These are phyloP conservation scores for Cutaneotrichosporon dermatis DNA, from an alignment of 1,284 basidiomycete genomes.

Conservation along the genomic window DNA sequence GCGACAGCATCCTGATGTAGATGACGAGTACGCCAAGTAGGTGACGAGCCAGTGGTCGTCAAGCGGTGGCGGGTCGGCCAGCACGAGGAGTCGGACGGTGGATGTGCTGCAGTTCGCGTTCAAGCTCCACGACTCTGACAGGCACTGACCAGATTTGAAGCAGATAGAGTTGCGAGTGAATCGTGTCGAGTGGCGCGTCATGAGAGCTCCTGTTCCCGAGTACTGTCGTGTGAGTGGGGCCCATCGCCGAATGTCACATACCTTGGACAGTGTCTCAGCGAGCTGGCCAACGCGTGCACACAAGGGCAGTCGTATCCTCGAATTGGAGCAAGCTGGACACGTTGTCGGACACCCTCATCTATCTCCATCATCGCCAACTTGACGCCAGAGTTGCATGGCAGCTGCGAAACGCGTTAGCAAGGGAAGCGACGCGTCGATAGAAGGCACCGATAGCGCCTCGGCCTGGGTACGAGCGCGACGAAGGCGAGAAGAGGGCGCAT, in stretches of 20 bases:
- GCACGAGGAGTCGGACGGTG: slow-evolving; percentile 36
- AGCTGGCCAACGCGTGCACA: slow-evolving; percentile 71
- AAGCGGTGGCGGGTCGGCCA: slow-evolving; percentile 70
- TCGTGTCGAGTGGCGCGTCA: slow-evolving; percentile 62
- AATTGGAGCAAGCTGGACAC: slow-evolving; percentile 70
- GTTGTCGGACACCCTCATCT: slow-evolving; percentile 68
- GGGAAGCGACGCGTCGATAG: neutral
- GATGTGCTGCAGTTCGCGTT: slow-evolving; percentile 23
- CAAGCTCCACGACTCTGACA: slow-evolving; percentile 69
- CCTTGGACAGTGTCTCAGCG: slow-evolving; percentile 74
- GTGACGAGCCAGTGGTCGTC: slow-evolving; percentile 85
- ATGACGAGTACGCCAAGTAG: slow-evolving; percentile 74
- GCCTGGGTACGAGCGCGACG: too few relatives aligned
- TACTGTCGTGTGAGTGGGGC: slow-evolving; percentile 45
- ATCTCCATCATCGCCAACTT: slow-evolving; percentile 67
- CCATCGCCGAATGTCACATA: slow-evolving; percentile 45
- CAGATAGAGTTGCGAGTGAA: slow-evolving; percentile 85
- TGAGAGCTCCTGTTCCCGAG: slow-evolving; percentile 28
- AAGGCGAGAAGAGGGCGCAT: too few relatives aligned
- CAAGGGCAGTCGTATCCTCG: slow-evolving; percentile 70
- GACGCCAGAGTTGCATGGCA: slow-evolving; percentile 78
- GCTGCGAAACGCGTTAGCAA: slow-evolving; percentile 51
- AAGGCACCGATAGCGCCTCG: neutral
- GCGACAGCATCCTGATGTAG: slow-evolving; percentile 69
- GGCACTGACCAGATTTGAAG: slow-evolving; percentile 74